These are phyloP conservation scores for Fusarium caatingaense DNA, from an alignment of 2,329 filamentous ascomycete genomes.

Conservation along the genomic window DNA sequence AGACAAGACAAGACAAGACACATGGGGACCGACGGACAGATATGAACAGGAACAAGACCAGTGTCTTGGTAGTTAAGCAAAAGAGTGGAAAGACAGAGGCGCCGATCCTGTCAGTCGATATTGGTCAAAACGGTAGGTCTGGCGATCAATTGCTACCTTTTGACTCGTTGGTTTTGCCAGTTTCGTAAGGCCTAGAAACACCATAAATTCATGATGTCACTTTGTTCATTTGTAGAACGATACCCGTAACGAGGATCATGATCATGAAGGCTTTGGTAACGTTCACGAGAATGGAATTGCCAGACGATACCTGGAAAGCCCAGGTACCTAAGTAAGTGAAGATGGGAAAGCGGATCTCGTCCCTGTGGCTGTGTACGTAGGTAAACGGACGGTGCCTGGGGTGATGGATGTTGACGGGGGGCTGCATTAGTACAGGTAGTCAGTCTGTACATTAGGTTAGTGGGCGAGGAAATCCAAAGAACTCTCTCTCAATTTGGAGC, in stretches of 20 bases:
- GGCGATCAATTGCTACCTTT: constrained; percentile 29
- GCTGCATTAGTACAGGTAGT: neutral
- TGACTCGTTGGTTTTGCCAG: constrained; percentile 1
- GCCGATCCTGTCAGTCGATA: constrained; percentile 33
- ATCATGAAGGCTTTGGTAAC: neutral
- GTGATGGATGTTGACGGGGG: constrained; percentile 25
- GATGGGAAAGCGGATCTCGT: constrained; percentile 25
- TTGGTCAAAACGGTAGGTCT: constrained; percentile 21
- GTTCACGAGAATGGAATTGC: constrained; percentile 22
- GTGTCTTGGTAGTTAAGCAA: constrained; percentile 19
- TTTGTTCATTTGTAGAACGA: neutral
- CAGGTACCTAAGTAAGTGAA: neutral
- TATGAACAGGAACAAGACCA: constrained; percentile 2
- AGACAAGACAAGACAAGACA: constrained; percentile 2
- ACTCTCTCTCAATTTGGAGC: neutral
- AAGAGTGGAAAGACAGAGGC: constrained; percentile 16
- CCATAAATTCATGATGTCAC: neutral
- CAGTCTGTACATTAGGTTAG: neutral
- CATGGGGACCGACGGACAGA: neutral
- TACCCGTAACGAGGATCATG: neutral
- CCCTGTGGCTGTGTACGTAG: constrained; percentile 35
- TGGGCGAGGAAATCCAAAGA: neutral
- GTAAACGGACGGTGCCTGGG: constrained; percentile 22
- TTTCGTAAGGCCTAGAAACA: constrained; percentile 12
- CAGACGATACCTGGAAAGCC: neutral